Evolutionary conservation across 2,329 filamentous ascomycete species (phyloP).

Genomic region (Exophiala sp.): DNA sequence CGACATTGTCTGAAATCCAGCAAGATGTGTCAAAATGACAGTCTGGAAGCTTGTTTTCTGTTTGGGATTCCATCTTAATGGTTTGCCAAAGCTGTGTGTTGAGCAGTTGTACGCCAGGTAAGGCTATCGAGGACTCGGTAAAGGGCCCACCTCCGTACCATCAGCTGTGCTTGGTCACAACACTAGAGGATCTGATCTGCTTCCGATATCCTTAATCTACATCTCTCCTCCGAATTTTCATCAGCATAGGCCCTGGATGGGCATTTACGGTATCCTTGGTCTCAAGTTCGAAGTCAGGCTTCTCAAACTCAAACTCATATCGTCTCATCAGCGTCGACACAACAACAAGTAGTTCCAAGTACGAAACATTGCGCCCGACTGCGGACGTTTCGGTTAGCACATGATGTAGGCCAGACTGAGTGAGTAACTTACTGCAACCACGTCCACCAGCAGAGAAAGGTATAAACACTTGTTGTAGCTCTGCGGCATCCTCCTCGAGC

Average conservation of each 20-base stretch:
- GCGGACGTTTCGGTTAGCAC: not conserved
- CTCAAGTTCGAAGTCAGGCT: constrained; percentile 29
- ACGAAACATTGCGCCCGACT: constrained; percentile 36
- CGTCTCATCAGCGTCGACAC: constrained; percentile 42
- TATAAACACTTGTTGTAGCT: constrained; percentile 29
- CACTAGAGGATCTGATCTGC: too few species aligned
- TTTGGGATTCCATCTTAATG: too few species aligned
- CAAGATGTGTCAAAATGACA: too few species aligned
- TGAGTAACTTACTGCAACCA: constrained; percentile 34
- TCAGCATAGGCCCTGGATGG: not conserved
- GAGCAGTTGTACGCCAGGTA: too few species aligned
- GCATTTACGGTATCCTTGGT: constrained; percentile 9
- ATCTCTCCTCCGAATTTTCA: not conserved
- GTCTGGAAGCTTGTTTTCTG: too few species aligned
- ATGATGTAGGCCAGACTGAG: not conserved
- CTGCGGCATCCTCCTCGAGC: constrained; percentile 35
- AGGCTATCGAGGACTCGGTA: too few species aligned
- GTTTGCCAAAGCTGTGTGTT: too few species aligned
- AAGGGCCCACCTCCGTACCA: too few species aligned
- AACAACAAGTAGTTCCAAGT: constrained; percentile 47
- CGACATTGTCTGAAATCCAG: too few species aligned
- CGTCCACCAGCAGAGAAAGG: constrained; percentile 39
- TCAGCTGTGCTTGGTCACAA: too few species aligned
- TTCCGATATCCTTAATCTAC: not conserved
- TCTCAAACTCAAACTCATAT: constrained; percentile 39